Evolutionary conservation across 2,329 filamentous ascomycete genomes (phyloP).

Genomic region (Aspergillus sp.): DNA sequence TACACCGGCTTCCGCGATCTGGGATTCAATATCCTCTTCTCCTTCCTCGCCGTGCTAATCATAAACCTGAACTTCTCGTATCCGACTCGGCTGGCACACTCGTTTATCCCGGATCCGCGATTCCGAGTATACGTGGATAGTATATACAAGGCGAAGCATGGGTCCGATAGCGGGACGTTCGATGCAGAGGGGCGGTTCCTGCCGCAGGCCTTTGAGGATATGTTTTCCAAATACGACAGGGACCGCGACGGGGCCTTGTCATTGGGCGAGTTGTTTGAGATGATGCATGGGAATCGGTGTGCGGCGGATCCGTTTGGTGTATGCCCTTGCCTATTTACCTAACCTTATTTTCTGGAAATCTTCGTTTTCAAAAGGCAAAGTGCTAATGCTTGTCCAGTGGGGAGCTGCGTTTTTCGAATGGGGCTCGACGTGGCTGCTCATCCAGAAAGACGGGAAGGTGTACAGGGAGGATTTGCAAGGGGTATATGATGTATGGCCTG

Average conservation of each 20-base stretch:
- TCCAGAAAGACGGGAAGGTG: conserved; percentile 29
- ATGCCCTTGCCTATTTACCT: not conserved
- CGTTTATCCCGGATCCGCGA: conserved; percentile 37
- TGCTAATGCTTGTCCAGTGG: conserved; percentile 27
- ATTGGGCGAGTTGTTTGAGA: conserved; percentile 36
- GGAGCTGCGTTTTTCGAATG: conserved; percentile 48
- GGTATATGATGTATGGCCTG: conserved; percentile 38
- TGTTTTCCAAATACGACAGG: conserved; percentile 49
- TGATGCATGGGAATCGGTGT: conserved; percentile 45
- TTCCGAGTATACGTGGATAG: conserved; percentile 40
- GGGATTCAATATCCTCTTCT: conserved; percentile 44
- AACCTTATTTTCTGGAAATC: too few species aligned
- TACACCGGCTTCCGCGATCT: conserved; percentile 42
- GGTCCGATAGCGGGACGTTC: conserved; percentile 40
- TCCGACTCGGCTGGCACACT: conserved; percentile 40
- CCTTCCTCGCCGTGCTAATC: conserved; percentile 40
- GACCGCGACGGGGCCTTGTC: conserved; percentile 41
- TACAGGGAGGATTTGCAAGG: conserved; percentile 30
- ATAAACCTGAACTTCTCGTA: conserved; percentile 48
- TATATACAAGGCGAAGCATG: conserved; percentile 44
- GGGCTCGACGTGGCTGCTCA: conserved; percentile 29
- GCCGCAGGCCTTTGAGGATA: conserved; percentile 50
- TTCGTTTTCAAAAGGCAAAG: too few species aligned
- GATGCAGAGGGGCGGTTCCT: conserved; percentile 49
- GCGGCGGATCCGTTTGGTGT: conserved; percentile 46